These are phyloP conservation scores for Annulohypoxylon moriforme DNA, from an alignment of 495 filamentous ascomycete genomes.

Conservation along the genomic window DNA sequence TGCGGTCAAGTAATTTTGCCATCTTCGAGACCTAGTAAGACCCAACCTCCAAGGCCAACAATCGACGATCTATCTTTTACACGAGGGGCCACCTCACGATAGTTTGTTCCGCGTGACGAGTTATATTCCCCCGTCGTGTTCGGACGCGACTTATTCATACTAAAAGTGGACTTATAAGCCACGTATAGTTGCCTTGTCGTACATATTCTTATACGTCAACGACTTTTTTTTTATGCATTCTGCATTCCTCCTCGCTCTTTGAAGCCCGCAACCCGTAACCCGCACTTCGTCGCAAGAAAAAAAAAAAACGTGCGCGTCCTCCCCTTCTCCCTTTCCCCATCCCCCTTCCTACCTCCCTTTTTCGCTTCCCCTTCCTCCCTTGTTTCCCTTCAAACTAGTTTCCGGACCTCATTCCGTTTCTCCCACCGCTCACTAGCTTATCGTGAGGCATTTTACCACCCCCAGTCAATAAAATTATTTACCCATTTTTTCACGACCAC, in stretches of 20 bases:
- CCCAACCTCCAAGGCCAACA: slow-evolving; percentile 17
- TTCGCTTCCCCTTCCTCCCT: neutral
- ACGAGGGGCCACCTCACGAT: slow-evolving; percentile 42
- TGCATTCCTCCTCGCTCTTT: slow-evolving; percentile 13
- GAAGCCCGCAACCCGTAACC: neutral
- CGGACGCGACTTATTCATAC: slow-evolving; percentile 28
- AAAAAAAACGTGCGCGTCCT: slow-evolving; percentile 1
- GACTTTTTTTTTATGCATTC: slow-evolving; percentile 22
- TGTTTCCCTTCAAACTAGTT: slow-evolving; percentile 5
- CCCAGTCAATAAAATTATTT: slow-evolving; percentile 8
- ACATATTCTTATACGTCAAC: slow-evolving; percentile 37
- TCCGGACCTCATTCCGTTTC: neutral
- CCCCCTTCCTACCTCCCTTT: neutral
- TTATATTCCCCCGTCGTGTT: slow-evolving; percentile 20
- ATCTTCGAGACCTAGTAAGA: slow-evolving; percentile 23
- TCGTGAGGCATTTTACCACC: slow-evolving; percentile 17
- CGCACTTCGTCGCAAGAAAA: neutral
- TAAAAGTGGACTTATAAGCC: slow-evolving; percentile 33
- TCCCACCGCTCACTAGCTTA: slow-evolving; percentile 14
- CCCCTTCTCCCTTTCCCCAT: slow-evolving; percentile 3
- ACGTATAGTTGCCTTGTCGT: slow-evolving; percentile 30
- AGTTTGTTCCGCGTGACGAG: slow-evolving; percentile 32
- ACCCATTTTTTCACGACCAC: slow-evolving; percentile 6
- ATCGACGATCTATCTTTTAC: slow-evolving; percentile 30
- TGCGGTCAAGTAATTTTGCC: slow-evolving; percentile 34